phyloP scores from a whole-genome alignment of 306 rosid genomes.

The Luffa acutangula region DNA sequence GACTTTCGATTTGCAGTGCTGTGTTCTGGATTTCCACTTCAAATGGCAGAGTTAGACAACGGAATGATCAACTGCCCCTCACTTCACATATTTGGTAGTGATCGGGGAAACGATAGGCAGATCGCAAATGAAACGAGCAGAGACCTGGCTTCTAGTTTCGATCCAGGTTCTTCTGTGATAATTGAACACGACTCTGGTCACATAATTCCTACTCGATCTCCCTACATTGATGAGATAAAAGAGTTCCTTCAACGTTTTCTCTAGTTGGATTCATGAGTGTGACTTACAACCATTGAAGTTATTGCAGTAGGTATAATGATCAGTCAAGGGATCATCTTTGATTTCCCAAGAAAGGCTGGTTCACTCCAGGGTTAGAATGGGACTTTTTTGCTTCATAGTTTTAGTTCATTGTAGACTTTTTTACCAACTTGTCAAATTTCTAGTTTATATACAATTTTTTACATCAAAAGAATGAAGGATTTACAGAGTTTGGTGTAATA shows the following conservation, averaged over 20 bases:
- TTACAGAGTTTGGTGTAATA: background rate
- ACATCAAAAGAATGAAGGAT: background rate
- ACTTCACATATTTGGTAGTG: slow-evolving; percentile 70
- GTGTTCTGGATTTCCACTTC: slow-evolving; percentile 65
- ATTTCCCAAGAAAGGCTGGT: background rate
- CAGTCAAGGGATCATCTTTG: background rate
- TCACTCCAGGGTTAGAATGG: background rate
- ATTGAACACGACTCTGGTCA: slow-evolving; percentile 78
- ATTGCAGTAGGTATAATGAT: background rate
- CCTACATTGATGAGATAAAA: slow-evolving; percentile 61
- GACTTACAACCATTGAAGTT: background rate
- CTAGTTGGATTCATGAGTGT: slow-evolving; percentile 8
- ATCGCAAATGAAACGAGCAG: slow-evolving; percentile 61
- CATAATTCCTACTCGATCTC: slow-evolving; percentile 69
- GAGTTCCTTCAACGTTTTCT: slow-evolving; percentile 53
- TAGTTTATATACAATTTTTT: background rate
- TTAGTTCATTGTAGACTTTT: background rate
- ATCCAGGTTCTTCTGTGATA: slow-evolving; percentile 36
- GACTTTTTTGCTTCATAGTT: background rate
- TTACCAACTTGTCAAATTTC: background rate
- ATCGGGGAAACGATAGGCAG: slow-evolving; percentile 66
- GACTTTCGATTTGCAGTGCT: slow-evolving; percentile 57
- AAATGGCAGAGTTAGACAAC: slow-evolving; percentile 22
- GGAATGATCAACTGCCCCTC: slow-evolving; percentile 50
- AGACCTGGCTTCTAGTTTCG: slow-evolving; percentile 60